Evolutionary conservation across 768 basidiomycete genomes (phyloP).

Genomic region (Imleria badia): DNA sequence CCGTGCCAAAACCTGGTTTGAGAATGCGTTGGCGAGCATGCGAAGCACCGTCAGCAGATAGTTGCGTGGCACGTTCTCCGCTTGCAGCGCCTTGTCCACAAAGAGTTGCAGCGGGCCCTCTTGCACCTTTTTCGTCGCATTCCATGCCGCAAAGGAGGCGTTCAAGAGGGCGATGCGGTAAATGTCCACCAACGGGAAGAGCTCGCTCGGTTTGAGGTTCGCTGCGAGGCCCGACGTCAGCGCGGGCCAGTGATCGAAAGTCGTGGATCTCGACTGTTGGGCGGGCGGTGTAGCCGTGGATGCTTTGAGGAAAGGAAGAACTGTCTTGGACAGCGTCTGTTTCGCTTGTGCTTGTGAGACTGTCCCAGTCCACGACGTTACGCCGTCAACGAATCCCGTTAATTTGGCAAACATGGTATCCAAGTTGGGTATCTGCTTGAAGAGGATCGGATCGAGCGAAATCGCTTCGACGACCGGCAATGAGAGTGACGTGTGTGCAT

Average conservation of each 20-base stretch:
- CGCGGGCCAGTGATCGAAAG: constrained; percentile 50
- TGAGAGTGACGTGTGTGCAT: constrained; percentile 64
- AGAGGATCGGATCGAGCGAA: constrained; percentile 75
- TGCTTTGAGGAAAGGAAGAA: constrained; percentile 66
- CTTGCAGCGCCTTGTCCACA: constrained; percentile 44
- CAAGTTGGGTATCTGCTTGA: constrained; percentile 66
- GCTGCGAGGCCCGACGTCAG: constrained; percentile 43
- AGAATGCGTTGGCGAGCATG: constrained; percentile 67
- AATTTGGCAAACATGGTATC: constrained; percentile 66
- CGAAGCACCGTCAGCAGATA: constrained; percentile 66
- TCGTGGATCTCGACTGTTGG: constrained; percentile 32
- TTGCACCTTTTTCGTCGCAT: constrained; percentile 30
- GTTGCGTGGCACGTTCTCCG: constrained; percentile 42
- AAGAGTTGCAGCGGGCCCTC: constrained; percentile 47
- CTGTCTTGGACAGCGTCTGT: constrained; percentile 42
- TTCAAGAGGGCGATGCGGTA: constrained; percentile 80
- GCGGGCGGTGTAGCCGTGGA: constrained; percentile 37
- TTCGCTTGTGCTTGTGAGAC: constrained; percentile 42
- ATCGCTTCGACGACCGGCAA: constrained; percentile 61
- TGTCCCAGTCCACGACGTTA: constrained; percentile 36
- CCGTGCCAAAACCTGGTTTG: constrained; percentile 39
- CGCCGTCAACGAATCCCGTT: constrained; percentile 55
- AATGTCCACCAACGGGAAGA: constrained; percentile 83
- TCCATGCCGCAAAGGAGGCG: constrained; percentile 53
- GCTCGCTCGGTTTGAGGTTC: constrained; percentile 49